Evolutionary conservation across 2,329 filamentous ascomycete species (phyloP).

Genomic region (Sodiomyces alkalinus): DNA sequence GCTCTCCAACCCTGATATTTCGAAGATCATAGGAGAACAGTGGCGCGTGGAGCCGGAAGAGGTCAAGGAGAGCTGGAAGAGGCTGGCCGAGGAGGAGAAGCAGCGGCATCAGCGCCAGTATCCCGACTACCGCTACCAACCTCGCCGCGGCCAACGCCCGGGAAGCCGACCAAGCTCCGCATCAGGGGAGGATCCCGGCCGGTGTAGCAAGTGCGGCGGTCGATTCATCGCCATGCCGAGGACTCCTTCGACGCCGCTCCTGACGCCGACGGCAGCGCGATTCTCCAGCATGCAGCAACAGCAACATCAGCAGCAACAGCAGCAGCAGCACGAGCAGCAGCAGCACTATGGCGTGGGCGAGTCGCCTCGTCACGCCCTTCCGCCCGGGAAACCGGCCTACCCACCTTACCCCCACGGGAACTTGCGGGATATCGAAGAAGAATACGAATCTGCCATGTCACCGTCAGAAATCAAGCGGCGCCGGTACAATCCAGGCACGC

Average conservation of each 20-base stretch:
- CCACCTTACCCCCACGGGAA: conserved; percentile 4
- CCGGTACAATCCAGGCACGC: too few species aligned
- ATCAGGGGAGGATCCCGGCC: conserved; percentile 32
- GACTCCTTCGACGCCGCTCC: conserved; percentile 37
- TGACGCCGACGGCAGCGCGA: conserved; percentile 18
- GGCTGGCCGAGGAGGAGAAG: conserved; percentile 86
- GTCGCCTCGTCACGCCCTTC: conserved; percentile 4
- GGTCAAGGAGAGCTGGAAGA: conserved; percentile 75
- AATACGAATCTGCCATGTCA: conserved; percentile 23
- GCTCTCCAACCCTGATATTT: conserved; percentile 87
- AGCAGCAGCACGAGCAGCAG: too few species aligned
- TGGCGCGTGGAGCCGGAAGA: conserved; percentile 68
- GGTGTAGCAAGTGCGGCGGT: conserved; percentile 59
- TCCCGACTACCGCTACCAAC: conserved; percentile 89
- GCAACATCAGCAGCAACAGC: too few species aligned
- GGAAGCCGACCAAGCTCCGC: conserved; percentile 16
- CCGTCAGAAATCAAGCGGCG: conserved; percentile 47
- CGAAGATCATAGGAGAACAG: conserved; percentile 89
- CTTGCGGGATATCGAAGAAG: conserved; percentile 16
- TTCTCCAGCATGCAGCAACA: conserved; percentile 5
- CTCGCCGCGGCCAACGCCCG: conserved; percentile 44
- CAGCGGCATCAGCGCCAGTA: conserved; percentile 76
- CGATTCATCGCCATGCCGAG: conserved; percentile 47
- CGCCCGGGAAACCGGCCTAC: conserved; percentile 5
- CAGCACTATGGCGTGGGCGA: conserved; percentile 7